phyloP scores from a whole-genome alignment of 768 basidiomycete species.

The Thelephora ganbajun region DNA sequence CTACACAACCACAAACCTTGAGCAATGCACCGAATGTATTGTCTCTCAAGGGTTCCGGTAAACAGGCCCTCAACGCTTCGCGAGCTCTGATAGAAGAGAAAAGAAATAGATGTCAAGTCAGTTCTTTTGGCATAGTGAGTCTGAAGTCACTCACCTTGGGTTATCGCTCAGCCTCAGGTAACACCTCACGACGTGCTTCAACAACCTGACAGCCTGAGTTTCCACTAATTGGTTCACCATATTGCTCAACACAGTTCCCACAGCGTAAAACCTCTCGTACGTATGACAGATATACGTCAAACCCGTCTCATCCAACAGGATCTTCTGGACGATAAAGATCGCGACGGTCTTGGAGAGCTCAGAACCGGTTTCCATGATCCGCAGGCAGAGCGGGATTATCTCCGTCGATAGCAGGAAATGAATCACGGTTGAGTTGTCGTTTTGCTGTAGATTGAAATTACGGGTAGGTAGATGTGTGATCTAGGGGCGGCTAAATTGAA shows the following conservation, averaged over 20 bases:
- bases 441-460: constrained; percentile 50
- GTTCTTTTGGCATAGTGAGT: not conserved
- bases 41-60: constrained; percentile 91
- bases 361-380: constrained; percentile 99
- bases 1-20: constrained; percentile 43
- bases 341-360: constrained; percentile 98
- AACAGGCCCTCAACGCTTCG: constrained; percentile 88
- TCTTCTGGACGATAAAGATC: constrained; percentile 99
- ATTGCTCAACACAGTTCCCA: constrained; percentile 94
- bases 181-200: constrained; percentile 97
- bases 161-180: constrained; percentile 95
- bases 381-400: constrained; percentile 96
- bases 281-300: constrained; percentile 99
- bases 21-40: constrained; percentile 84
- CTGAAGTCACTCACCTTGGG: constrained; percentile 46
- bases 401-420: constrained; percentile 98
- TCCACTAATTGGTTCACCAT: constrained; percentile 99
- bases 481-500: not conserved
- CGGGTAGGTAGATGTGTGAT: not conserved
- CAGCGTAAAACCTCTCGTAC: constrained; percentile 99
- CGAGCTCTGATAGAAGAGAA: constrained; percentile 50
- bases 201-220: constrained; percentile 87
- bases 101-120: not conserved
- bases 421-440: constrained; percentile 97
- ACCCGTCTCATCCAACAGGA: constrained; percentile 92